Percentiles rank a stretch among this genome's conserved stretches.
Conservation (phyloP, 768 basidiomycete genomes). For the Lentinus tigrinus region DNA sequence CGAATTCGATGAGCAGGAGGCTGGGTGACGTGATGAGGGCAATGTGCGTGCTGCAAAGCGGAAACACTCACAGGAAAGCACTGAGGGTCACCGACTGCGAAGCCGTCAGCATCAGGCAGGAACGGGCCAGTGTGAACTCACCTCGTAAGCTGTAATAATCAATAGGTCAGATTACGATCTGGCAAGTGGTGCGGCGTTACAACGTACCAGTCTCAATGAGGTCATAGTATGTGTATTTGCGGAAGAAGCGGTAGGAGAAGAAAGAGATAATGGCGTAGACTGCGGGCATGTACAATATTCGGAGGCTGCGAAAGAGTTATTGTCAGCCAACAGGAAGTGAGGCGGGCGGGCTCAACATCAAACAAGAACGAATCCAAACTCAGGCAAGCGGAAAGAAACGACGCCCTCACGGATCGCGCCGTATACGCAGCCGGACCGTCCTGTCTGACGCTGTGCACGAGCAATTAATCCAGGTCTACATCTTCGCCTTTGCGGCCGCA, state of each 20-base stretch:
- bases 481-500: too few relatives aligned
- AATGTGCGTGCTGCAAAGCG: background rate
- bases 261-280: slow-evolving; percentile 83
- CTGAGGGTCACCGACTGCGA: slow-evolving; percentile 74
- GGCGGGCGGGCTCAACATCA: too few relatives aligned
- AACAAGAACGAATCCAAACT: too few relatives aligned
- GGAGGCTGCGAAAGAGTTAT: slow-evolving; percentile 44
- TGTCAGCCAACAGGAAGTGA: too few relatives aligned
- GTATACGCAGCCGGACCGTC: too few relatives aligned
- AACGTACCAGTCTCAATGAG: slow-evolving; percentile 48
- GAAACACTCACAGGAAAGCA: slow-evolving; percentile 71
- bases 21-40: slow-evolving; percentile 37
- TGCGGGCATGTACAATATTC: slow-evolving; percentile 82
- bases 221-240: slow-evolving; percentile 66
- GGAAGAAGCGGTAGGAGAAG: slow-evolving; percentile 82
- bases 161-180: slow-evolving; percentile 34
- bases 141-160: slow-evolving; percentile 60
- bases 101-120: background rate
- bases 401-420: too few relatives aligned
- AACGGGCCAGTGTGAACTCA: too few relatives aligned
- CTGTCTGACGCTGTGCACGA: too few relatives aligned
- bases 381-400: too few relatives aligned
- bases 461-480: too few relatives aligned
- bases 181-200: background rate
- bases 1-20: slow-evolving; percentile 80